Base-by-base conservation (phyloP, 2,329 filamentous ascomycete species). In the Aspergillus transmontanensis region DNA sequence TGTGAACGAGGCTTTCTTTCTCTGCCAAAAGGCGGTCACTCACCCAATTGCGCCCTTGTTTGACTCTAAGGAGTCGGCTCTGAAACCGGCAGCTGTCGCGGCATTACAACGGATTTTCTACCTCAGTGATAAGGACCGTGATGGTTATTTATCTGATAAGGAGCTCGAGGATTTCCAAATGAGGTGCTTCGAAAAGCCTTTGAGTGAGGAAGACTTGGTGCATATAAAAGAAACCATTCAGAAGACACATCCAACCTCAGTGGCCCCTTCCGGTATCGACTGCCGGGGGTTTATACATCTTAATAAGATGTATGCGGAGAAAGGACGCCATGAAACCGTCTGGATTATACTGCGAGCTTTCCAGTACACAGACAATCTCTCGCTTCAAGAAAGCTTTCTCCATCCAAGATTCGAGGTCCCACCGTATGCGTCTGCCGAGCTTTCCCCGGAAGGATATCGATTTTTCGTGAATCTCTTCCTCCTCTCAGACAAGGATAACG, bases 381-480 rank as follows among this genome's bases (percentile, higher is more conserved):
- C 92, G 66, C 82, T 99, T 45, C 93, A 94, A 72, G 94, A 98
- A 74, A 91, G 85, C 69, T 98, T 97, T 75, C 84, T 99, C 28
- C 92, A 93, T 70, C 95, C 95, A 19, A 96, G 93, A 71, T 94
- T 98, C 66, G 95, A 99, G 9, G 93, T 99, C 0, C 93, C 95
- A 0, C 91, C 94, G 62, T 94, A 91, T 73, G 90, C 93, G 0
- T 98, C 94, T 4, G 94, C 94, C 4, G 95, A 99, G 80, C 85
- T 99, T 21, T 97, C 94, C 69, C 95, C 95, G 0, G 89, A 92
- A 16, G 95, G 95, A 1, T 99, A 99, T 78, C 89, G 94, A 23
- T 99, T 99, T 82, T 97, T 99, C 71, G 94, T 98, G 67, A 95
- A 99, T 72, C 84, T 98, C 0, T 99, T 99, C 76, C 81, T 99